phyloP scores from a whole-genome alignment of 805 yeast species.

The Wickerhamiella musiphila region DNA sequence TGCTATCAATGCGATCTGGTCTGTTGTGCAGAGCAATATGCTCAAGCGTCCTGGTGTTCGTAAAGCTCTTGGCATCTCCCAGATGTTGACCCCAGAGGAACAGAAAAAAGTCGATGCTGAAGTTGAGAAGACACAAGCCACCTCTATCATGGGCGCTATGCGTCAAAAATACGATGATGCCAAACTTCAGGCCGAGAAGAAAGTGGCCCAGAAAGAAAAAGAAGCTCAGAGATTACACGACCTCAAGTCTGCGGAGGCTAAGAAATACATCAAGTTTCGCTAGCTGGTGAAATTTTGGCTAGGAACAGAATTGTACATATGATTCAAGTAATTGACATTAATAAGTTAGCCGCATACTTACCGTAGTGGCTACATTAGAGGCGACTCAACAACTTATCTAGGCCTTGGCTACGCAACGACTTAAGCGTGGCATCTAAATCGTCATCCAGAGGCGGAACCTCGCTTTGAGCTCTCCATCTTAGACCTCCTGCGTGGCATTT shows the following conservation, averaged over 20 bases:
- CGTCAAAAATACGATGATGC: conserved; percentile 18
- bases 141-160: conserved; percentile 14
- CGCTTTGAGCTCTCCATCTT: too few relatives aligned
- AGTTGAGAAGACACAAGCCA: conserved; percentile 15
- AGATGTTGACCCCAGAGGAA: conserved; percentile 37
- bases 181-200: conserved; percentile 21
- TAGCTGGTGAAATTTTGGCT: too few relatives aligned
- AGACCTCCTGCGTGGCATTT: too few relatives aligned
- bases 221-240: conserved; percentile 13
- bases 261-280: conserved; percentile 13
- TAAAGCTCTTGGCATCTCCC: conserved; percentile 37
- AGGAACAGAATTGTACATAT: too few relatives aligned
- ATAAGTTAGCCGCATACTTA: too few relatives aligned
- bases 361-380: too few relatives aligned
- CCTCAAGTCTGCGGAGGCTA: conserved; percentile 9
- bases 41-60: conserved; percentile 47
- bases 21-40: conserved; percentile 53
- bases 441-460: too few relatives aligned
- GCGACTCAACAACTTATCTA: too few relatives aligned
- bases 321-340: too few relatives aligned
- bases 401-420: too few relatives aligned
- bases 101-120: conserved; percentile 18
- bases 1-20: conserved; percentile 59
- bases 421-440: too few relatives aligned
- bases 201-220: conserved; percentile 18